A percentile compares a stretch with the other conserved stretches of the same genome.
Conservation (phyloP, 495 filamentous ascomycete species). For the Terfezia claveryi region DNA sequence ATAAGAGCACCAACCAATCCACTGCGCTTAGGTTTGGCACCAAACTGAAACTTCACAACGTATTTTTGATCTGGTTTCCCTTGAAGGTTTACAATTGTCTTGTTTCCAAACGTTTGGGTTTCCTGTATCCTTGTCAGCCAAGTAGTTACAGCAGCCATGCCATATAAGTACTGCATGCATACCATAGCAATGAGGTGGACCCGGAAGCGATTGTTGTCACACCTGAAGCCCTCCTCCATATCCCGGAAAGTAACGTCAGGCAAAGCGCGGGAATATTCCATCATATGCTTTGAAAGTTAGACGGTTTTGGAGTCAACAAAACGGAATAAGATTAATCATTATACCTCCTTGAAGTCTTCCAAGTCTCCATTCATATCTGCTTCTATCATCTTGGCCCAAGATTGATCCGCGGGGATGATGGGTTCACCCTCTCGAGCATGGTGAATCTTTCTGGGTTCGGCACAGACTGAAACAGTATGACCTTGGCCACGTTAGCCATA, state of each 20-base stretch:
- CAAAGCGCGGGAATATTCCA: slow-evolving; percentile 51
- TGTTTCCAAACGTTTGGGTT: slow-evolving; percentile 33
- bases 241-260: slow-evolving; percentile 43
- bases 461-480: slow-evolving; percentile 44
- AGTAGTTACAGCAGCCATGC: background rate
- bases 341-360: slow-evolving; percentile 48
- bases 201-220: slow-evolving; percentile 27
- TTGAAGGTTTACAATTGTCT: slow-evolving; percentile 64
- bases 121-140: slow-evolving; percentile 21
- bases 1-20: slow-evolving; percentile 30
- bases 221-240: slow-evolving; percentile 53
- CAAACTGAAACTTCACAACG: slow-evolving; percentile 44
- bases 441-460: slow-evolving; percentile 44
- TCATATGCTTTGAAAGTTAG: slow-evolving; percentile 26
- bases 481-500: slow-evolving; percentile 25
- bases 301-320: background rate
- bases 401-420: slow-evolving; percentile 31
- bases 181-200: slow-evolving; percentile 57
- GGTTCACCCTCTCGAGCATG: slow-evolving; percentile 33
- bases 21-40: slow-evolving; percentile 38
- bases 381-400: slow-evolving; percentile 44
- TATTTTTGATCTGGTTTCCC: slow-evolving; percentile 60
- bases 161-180: background rate
- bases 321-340: slow-evolving; percentile 6
- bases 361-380: slow-evolving; percentile 45